Evolutionary conservation across 805 yeast genomes (phyloP).

Genomic region (Starmerella vaccinii): DNA sequence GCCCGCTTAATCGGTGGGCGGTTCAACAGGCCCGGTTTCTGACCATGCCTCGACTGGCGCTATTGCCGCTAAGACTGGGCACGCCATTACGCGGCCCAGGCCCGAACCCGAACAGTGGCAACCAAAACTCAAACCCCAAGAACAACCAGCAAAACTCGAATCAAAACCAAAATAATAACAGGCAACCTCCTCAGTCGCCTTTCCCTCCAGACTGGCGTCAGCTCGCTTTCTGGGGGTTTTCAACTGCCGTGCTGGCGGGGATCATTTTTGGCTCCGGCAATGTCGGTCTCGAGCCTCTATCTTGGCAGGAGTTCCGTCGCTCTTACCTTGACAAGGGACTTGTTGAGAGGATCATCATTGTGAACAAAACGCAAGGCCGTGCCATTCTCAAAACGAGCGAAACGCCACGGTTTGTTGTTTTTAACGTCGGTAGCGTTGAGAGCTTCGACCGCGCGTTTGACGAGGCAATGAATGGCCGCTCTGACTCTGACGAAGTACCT

Average conservation of each 20-base stretch:
- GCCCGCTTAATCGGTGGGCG: background rate
- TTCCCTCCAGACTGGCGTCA: conserved; percentile 19
- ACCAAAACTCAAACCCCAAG: background rate
- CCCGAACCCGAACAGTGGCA: background rate
- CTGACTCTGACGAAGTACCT: conserved; percentile 50
- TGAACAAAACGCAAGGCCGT: conserved; percentile 65
- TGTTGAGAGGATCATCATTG: conserved; percentile 63
- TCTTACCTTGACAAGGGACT: conserved; percentile 64
- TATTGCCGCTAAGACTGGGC: background rate
- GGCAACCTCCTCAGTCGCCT: conserved; percentile 3
- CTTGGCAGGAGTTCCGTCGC: conserved; percentile 85
- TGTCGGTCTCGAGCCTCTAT: conserved; percentile 39
- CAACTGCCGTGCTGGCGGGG: conserved; percentile 20
- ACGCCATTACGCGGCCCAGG: background rate
- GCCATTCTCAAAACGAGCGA: conserved; percentile 46
- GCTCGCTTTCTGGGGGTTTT: conserved; percentile 22
- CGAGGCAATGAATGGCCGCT: conserved; percentile 60
- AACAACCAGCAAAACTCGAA: background rate
- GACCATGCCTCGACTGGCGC: background rate
- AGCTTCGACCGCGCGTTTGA: conserved; percentile 72
- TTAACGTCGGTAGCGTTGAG: conserved; percentile 83
- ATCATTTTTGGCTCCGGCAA: conserved; percentile 9
- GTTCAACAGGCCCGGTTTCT: background rate
- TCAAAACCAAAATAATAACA: background rate
- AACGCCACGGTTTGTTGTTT: conserved; percentile 39